Evolutionary conservation across 768 basidiomycete genomes (phyloP).

Genomic region (Suillus weaverae): DNA sequence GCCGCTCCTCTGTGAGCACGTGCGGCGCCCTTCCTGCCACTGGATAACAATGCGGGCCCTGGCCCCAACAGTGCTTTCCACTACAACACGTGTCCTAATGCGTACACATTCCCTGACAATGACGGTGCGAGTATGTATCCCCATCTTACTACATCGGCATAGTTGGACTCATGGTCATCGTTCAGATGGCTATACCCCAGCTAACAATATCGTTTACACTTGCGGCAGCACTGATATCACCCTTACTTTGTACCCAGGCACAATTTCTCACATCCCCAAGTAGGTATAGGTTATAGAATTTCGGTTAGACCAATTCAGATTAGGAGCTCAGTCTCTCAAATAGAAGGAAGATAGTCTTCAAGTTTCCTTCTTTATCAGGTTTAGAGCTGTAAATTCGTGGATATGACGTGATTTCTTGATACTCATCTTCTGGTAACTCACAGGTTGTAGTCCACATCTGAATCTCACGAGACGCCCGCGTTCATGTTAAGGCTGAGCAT

Average conservation of each 20-base stretch:
- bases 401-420: too few relatives aligned
- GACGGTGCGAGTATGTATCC: slow-evolving; percentile 26
- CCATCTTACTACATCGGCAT: neutral
- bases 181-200: slow-evolving; percentile 27
- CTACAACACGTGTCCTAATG: slow-evolving; percentile 27
- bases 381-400: too few relatives aligned
- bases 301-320: neutral
- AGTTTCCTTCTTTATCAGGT: too few relatives aligned
- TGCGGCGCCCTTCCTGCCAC: too few relatives aligned
- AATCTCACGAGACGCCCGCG: too few relatives aligned
- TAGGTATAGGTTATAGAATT: neutral
- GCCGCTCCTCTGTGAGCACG: too few relatives aligned
- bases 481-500: too few relatives aligned
- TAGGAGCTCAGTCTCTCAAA: neutral
- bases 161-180: neutral
- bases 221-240: slow-evolving; percentile 28
- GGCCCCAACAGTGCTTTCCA: too few relatives aligned
- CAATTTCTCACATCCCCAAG: slow-evolving; percentile 15
- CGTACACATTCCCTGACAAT: slow-evolving; percentile 36
- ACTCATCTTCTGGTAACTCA: too few relatives aligned
- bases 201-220: slow-evolving; percentile 29
- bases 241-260: slow-evolving; percentile 32
- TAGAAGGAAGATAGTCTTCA: too few relatives aligned
- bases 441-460: too few relatives aligned
- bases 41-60: too few relatives aligned